These are phyloP conservation scores for Leishmania major DNA, from an alignment of 208 protist genomes.

Conservation along the genomic window DNA sequence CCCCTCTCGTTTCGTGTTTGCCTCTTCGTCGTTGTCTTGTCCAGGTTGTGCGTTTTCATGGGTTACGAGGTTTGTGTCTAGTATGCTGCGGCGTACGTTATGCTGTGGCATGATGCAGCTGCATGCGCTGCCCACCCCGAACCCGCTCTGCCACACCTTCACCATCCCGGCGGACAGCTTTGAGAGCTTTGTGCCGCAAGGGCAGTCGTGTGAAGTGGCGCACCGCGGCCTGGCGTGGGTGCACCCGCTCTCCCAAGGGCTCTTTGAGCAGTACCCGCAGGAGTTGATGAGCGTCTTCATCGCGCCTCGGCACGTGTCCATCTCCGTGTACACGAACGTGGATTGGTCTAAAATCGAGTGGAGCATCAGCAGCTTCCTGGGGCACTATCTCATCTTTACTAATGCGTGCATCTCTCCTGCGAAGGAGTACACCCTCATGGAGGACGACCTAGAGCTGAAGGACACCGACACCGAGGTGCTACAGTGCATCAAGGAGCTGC, in stretches of 20 bases:
- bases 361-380: constrained; percentile 89
- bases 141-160: constrained; percentile 81
- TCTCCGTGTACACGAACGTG: constrained; percentile 75
- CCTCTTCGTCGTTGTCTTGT: background rate
- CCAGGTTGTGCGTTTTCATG: background rate
- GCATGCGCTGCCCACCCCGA: constrained; percentile 80
- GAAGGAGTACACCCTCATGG: constrained; percentile 78
- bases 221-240: constrained; percentile 86
- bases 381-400: constrained; percentile 85
- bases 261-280: constrained; percentile 90
- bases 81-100: constrained; percentile 63
- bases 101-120: constrained; percentile 61
- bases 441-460: constrained; percentile 76
- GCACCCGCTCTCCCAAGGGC: constrained; percentile 78
- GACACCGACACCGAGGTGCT: constrained; percentile 87
- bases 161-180: constrained; percentile 68
- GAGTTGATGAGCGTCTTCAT: constrained; percentile 88
- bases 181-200: constrained; percentile 84
- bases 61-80: background rate
- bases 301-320: constrained; percentile 72
- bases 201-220: constrained; percentile 83
- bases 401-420: constrained; percentile 70
- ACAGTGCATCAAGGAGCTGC: constrained; percentile 95
- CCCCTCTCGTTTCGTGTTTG: background rate
- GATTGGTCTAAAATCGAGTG: constrained; percentile 80